phyloP scores from a whole-genome alignment of 768 basidiomycete genomes.

The Tricholomella constricta region DNA sequence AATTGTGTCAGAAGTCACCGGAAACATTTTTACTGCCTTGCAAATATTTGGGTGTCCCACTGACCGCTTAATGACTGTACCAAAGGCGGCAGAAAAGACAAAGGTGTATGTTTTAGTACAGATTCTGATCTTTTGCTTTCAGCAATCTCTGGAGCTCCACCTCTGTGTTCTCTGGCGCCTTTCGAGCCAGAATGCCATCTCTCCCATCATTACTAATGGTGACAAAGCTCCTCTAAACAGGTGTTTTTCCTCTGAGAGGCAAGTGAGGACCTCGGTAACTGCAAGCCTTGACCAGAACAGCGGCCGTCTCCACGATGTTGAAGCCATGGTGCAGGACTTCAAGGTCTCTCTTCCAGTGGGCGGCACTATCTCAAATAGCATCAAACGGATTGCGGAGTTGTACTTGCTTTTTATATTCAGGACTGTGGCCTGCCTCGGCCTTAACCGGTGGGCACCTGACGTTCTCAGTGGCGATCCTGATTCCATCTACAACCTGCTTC shows the following conservation, averaged over 20 bases:
- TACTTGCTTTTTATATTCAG: constrained; percentile 8
- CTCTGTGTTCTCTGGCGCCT: constrained; percentile 13
- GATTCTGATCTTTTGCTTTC: neutral
- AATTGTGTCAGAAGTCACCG: no score
- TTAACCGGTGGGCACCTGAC: constrained; percentile 16
- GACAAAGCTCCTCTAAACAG: constrained; percentile 2
- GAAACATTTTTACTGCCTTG: no score
- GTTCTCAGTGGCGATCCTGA: constrained; percentile 10
- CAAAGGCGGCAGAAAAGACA: constrained; percentile 8
- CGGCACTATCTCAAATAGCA: neutral
- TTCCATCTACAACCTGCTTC: constrained; percentile 18
- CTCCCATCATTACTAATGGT: constrained; percentile 5
- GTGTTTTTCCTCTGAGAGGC: constrained; percentile 3
- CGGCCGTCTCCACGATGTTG: neutral
- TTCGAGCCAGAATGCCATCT: constrained; percentile 12
- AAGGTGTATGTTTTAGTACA: constrained; percentile 8
- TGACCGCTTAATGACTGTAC: no score
- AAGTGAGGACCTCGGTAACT: constrained; percentile 1
- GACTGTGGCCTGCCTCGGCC: constrained; percentile 9
- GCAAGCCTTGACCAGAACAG: constrained; percentile 2
- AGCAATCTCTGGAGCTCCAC: constrained; percentile 13
- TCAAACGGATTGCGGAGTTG: constrained; percentile 1
- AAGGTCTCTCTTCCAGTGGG: neutral
- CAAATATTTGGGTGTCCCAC: no score
- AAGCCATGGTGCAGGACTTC: neutral